phyloP scores from a whole-genome alignment of 1,139 yeast species.

The Sugiyamaella xylanicola region DNA sequence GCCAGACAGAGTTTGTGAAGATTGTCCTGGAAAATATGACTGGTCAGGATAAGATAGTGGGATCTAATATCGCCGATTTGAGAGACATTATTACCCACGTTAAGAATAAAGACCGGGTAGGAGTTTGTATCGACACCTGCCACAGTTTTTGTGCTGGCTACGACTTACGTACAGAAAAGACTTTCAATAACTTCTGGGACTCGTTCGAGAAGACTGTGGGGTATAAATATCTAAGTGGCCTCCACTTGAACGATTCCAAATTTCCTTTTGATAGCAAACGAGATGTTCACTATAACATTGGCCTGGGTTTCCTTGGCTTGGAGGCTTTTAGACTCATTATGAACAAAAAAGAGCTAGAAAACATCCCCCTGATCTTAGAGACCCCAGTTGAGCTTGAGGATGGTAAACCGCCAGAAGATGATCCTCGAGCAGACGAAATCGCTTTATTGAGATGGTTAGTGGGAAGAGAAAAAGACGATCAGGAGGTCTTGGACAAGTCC shows the following conservation, averaged over 20 bases:
- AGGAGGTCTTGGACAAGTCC: conserved; percentile 54
- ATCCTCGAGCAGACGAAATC: conserved; percentile 78
- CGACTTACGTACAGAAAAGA: conserved; percentile 64
- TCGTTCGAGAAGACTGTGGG: conserved; percentile 77
- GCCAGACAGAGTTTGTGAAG: conserved; percentile 73
- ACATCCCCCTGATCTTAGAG: conserved; percentile 83
- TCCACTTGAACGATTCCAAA: conserved; percentile 92
- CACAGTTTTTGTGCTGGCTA: conserved; percentile 97
- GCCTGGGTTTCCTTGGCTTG: conserved; percentile 85
- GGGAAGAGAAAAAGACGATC: conserved; percentile 56
- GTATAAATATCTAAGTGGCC: conserved; percentile 68
- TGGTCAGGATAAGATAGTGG: conserved; percentile 81
- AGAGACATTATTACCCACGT: conserved; percentile 72
- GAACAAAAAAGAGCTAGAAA: conserved; percentile 61
- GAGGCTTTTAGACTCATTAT: conserved; percentile 80
- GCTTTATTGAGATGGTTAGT: conserved; percentile 65
- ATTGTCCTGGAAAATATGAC: conserved; percentile 97
- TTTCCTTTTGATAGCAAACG: conserved; percentile 89
- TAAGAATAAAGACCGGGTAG: conserved; percentile 77
- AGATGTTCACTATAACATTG: conserved; percentile 88
- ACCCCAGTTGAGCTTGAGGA: conserved; percentile 65
- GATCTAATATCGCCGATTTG: conserved; percentile 77
- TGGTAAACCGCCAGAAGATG: conserved; percentile 48
- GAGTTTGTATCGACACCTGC: conserved; percentile 94
- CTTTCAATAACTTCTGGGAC: conserved; percentile 68